Evolutionary conservation across 805 yeast genomes (phyloP).

Genomic region (Metschnikowia shivogae): DNA sequence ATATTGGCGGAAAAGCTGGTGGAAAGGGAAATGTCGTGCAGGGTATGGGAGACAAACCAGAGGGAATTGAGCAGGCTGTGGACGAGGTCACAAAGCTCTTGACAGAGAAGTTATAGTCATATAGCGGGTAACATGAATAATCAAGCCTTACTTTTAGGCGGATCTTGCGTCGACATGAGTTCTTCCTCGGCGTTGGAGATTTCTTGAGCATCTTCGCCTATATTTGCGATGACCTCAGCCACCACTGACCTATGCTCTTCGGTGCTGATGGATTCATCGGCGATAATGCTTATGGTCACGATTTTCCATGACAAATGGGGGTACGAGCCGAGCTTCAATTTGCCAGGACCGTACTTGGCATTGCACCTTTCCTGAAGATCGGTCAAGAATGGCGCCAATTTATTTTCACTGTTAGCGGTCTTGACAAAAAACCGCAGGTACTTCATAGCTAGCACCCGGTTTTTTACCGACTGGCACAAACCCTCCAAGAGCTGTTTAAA

Average conservation of each 20-base stretch:
- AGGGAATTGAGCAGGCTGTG: constrained; percentile 69
- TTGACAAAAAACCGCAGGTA: constrained; percentile 53
- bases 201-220: constrained; percentile 52
- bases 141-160: neutral
- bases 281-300: constrained; percentile 73
- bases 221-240: constrained; percentile 37
- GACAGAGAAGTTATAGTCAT: constrained; percentile 48
- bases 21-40: constrained; percentile 96
- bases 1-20: constrained; percentile 96
- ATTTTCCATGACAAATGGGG: constrained; percentile 67
- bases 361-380: constrained; percentile 44
- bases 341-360: constrained; percentile 24
- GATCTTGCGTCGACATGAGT: constrained; percentile 33
- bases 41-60: constrained; percentile 89
- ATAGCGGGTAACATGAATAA: constrained; percentile 1
- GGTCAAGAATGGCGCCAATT: constrained; percentile 61
- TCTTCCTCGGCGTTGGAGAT: constrained; percentile 57
- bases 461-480: constrained; percentile 33
- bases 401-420: constrained; percentile 59
- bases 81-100: constrained; percentile 61
- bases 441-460: constrained; percentile 21
- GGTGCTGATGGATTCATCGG: constrained; percentile 37
- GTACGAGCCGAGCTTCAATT: constrained; percentile 75
- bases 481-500: constrained; percentile 53
- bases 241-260: constrained; percentile 43